Evolutionary conservation across 768 basidiomycete genomes (phyloP).

Genomic region (Termitomyces sp.): DNA sequence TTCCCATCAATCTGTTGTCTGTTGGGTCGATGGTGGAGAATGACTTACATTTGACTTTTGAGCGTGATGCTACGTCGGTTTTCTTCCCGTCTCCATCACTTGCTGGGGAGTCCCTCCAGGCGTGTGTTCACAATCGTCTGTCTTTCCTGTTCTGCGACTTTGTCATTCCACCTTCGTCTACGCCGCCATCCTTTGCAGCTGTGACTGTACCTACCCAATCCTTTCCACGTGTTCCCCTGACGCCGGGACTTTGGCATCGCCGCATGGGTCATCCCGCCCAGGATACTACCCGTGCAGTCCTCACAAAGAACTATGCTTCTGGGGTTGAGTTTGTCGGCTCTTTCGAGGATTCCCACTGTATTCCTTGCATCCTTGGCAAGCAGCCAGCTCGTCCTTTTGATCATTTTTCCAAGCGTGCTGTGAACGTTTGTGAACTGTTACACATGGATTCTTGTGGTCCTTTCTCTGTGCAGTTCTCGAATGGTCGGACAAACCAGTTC

Average conservation of each 20-base stretch:
- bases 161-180: background rate
- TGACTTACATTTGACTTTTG: background rate
- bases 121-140: background rate
- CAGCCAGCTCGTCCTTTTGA: background rate
- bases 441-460: too few species aligned
- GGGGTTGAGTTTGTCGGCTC: background rate
- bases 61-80: background rate
- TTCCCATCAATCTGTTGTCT: background rate
- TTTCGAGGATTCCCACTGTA: background rate
- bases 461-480: too few species aligned
- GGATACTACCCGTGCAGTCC: background rate
- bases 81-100: background rate
- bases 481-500: too few species aligned
- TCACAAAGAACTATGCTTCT: background rate
- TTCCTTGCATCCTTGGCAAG: background rate
- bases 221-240: background rate
- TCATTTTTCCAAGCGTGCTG: background rate
- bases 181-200: background rate
- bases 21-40: background rate
- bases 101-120: background rate
- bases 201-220: background rate
- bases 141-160: background rate
- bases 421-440: too few species aligned
- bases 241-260: background rate
- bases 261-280: background rate